Conservation (phyloP, 2,329 filamentous ascomycete species). For the Leptographium wingfieldii region DNA sequence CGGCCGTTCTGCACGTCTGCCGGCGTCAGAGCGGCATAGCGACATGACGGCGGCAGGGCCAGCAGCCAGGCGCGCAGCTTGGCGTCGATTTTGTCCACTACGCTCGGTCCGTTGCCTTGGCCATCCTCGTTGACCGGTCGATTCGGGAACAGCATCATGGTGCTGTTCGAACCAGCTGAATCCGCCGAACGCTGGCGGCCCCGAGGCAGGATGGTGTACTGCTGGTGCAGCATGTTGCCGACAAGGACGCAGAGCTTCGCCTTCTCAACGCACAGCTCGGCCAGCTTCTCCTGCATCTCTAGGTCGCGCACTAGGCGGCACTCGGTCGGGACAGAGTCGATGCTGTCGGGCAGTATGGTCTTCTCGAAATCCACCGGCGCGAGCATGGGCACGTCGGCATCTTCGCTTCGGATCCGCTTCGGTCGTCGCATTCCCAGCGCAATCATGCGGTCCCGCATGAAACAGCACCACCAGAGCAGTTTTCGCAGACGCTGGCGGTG, state of each 20-base stretch:
- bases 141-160: conserved; percentile 86
- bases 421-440: conserved; percentile 88
- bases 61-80: conserved; percentile 69
- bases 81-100: conserved; percentile 66
- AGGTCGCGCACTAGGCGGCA: conserved; percentile 61
- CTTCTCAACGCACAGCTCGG: conserved; percentile 83
- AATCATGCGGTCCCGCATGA: conserved; percentile 86
- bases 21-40: conserved; percentile 45
- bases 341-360: conserved; percentile 50
- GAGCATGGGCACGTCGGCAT: conserved; percentile 89
- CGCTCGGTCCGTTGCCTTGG: conserved; percentile 36
- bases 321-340: conserved; percentile 54
- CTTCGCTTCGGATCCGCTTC: conserved; percentile 82
- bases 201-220: conserved; percentile 83
- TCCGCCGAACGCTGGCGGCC: conserved; percentile 67
- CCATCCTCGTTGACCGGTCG: conserved; percentile 60
- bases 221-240: conserved; percentile 76
- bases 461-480: conserved; percentile 95
- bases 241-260: conserved; percentile 82
- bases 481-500: conserved; percentile 79
- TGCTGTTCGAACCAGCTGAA: conserved; percentile 27
- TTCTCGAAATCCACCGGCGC: conserved; percentile 76
- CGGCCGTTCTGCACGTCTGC: conserved; percentile 47
- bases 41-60: conserved; percentile 57
- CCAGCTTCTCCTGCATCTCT: conserved; percentile 63